Evolutionary conservation across 2,329 filamentous ascomycete genomes (phyloP).

Genomic region (Diplocarpon mali): DNA sequence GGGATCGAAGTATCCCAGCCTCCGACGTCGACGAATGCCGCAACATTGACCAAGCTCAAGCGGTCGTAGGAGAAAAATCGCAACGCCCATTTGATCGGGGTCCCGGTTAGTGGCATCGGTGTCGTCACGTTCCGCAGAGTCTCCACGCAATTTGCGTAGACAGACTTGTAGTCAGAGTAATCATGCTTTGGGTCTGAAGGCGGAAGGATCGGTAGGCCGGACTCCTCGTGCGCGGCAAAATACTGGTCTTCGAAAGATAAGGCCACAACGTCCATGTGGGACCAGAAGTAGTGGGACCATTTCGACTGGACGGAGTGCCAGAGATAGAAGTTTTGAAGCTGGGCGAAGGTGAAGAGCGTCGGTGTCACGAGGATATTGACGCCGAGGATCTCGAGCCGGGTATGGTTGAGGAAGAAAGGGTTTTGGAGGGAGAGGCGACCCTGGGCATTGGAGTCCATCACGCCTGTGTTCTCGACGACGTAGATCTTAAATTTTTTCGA

Average conservation of each 20-base stretch:
- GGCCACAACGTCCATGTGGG: constrained; percentile 43
- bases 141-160: constrained; percentile 16
- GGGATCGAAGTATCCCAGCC: constrained; percentile 48
- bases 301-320: constrained; percentile 33
- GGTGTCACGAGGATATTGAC: constrained; percentile 41
- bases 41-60: constrained; percentile 44
- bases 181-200: constrained; percentile 4
- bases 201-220: constrained; percentile 8
- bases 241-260: constrained; percentile 32
- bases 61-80: constrained; percentile 50
- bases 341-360: constrained; percentile 41
- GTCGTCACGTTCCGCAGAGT: constrained; percentile 8
- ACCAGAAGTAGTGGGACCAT: constrained; percentile 44
- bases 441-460: constrained; percentile 40
- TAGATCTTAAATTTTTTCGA: constrained; percentile 36
- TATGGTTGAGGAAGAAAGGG: constrained; percentile 45
- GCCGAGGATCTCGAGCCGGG: constrained; percentile 37
- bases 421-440: constrained; percentile 40
- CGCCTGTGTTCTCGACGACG: constrained; percentile 48
- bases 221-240: background rate
- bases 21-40: constrained; percentile 35
- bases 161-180: constrained; percentile 11
- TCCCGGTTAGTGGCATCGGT: constrained; percentile 2
- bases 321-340: constrained; percentile 44
- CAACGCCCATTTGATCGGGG: constrained; percentile 33